phyloP scores from a whole-genome alignment of 108 stramenopile species.

The Conticribra weissflogii region DNA sequence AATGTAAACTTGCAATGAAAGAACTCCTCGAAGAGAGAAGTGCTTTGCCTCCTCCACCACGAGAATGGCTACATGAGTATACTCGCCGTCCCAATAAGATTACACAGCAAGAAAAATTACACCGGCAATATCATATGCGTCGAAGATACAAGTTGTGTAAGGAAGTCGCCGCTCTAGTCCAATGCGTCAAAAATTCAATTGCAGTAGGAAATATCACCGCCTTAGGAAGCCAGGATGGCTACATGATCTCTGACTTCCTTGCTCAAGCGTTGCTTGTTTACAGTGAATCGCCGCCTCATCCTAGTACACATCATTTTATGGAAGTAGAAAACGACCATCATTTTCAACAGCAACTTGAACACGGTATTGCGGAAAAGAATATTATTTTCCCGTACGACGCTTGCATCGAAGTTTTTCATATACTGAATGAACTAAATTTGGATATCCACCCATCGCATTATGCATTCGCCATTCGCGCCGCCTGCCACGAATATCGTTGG shows the following conservation, averaged over 20 bases:
- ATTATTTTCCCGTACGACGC: conserved; percentile 36
- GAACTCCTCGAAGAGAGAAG: conserved; percentile 17
- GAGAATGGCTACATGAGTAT: conserved; percentile 33
- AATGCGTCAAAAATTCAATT: conserved; percentile 32
- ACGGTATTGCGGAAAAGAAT: neutral
- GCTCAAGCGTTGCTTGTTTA: conserved; percentile 30
- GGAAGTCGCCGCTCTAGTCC: conserved; percentile 32
- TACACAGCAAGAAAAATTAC: neutral
- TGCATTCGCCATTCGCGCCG: conserved; percentile 57
- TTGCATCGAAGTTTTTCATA: conserved; percentile 43
- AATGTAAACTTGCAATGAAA: conserved; percentile 31
- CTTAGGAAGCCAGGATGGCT: conserved; percentile 35
- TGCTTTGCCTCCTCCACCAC: conserved; percentile 25
- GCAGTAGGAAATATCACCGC: conserved; percentile 26
- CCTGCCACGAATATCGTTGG: conserved; percentile 62
- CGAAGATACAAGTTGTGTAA: conserved; percentile 8
- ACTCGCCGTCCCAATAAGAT: neutral
- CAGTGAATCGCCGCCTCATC: conserved; percentile 40
- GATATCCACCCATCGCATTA: conserved; percentile 61
- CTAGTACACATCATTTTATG: neutral
- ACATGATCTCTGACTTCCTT: conserved; percentile 33
- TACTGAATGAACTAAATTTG: conserved; percentile 61
- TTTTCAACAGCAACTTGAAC: neutral
- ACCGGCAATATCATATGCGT: neutral
- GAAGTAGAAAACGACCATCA: neutral